Base-by-base conservation (phyloP, 1,139 yeast genomes). In the Hyphopichia wangnamkhiaoensis region DNA sequence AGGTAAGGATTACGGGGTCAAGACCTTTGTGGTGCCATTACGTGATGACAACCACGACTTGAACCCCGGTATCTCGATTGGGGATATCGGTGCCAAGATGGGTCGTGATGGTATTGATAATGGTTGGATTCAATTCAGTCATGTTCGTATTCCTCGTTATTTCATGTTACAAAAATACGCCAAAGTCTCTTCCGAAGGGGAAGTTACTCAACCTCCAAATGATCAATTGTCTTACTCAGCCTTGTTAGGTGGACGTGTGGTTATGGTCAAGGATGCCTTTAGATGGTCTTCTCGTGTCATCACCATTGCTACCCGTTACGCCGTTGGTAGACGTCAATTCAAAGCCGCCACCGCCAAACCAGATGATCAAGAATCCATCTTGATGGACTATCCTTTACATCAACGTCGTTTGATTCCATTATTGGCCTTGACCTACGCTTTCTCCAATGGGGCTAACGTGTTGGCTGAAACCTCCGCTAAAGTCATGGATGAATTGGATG, bases 41-140 rank as follows among this genome's bases (percentile, higher is more conserved):
- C 76, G 97, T 63, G 93, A 88, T 59, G 62, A 78, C 4, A 68
- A 76, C 45, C 93, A 86, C 62, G 74, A 80, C 42, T 70, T 90
- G 52, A 64, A 74, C 53, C 89, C 95, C 14, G 96, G 96, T 53
- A 72, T 90, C 43, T 68, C 89, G 31, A 76, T 88, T 45, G 96
- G 96, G 49, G 97, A 90, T 61, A 87, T 90, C 59, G 97, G 97
- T 46, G 81, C 88, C 48, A 90, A 90, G 67, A 89, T 89, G 95
- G 96, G 96, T 41, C 79, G 90, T 56, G 88, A 82, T 53, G 91
- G 90, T 50, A 82, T 84, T 49, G 96, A 90, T 62, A 90, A 90
- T 58, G 96, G 96, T 45, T 89, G 96, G 96, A 87, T 90, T 56
- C 96, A 88, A 65, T 90, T 86, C 63, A 72, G 87, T 41, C 72